A percentile compares a stretch with the other conserved stretches of the same genome.
Conservation (phyloP, 164 flowering plant species). For the Buxus sempervirens region DNA sequence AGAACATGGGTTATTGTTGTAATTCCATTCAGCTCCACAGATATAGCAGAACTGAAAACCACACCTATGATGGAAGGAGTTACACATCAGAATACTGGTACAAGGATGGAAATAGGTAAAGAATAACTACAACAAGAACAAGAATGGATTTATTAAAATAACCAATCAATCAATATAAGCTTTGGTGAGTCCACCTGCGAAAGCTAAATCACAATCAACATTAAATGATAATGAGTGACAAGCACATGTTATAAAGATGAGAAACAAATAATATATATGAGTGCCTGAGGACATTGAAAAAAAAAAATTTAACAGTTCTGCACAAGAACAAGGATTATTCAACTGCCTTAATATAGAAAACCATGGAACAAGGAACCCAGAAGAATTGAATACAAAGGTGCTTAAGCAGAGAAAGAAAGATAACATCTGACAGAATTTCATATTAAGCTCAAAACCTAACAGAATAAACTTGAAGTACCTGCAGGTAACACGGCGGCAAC, state of each 20-base stretch:
- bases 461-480: constrained; percentile 35
- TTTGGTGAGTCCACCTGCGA: neutral
- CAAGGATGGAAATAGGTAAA: neutral
- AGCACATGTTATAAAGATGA: neutral
- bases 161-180: too few species aligned
- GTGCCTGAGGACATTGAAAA: neutral
- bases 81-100: neutral
- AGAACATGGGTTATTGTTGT: constrained; percentile 54
- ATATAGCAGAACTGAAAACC: constrained; percentile 66
- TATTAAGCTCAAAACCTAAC: neutral
- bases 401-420: neutral
- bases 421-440: too few species aligned
- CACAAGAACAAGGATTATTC: neutral
- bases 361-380: neutral
- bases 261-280: too few species aligned
- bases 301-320: too few species aligned
- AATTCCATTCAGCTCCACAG: constrained; percentile 64
- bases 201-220: too few species aligned
- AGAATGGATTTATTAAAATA: too few species aligned
- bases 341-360: neutral
- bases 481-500: too few species aligned
- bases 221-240: neutral
- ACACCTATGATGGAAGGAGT: constrained; percentile 33
- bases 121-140: too few species aligned
- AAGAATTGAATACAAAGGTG: too few species aligned